Conservation (phyloP, 805 yeast genomes). For the Hermanozyma aechmeae region DNA sequence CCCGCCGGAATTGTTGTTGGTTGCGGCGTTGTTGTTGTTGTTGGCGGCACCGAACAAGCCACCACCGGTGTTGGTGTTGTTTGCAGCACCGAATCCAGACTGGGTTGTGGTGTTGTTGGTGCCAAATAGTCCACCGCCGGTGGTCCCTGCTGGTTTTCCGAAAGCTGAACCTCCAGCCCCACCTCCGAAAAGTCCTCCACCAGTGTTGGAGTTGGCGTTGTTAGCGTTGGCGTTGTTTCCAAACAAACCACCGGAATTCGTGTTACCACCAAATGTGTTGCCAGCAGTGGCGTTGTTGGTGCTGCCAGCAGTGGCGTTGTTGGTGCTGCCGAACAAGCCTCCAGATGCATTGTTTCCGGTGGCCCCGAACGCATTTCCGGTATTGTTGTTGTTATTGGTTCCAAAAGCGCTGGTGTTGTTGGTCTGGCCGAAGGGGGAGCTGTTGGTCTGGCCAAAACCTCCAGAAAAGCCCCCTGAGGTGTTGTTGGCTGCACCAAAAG, state of each 20-base stretch:
- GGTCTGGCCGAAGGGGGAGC: neutral
- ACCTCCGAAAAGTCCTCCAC: constrained; percentile 33
- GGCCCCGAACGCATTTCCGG: too few relatives aligned
- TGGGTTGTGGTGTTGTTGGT: constrained; percentile 4
- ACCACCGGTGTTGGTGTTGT: constrained; percentile 6
- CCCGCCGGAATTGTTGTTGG: constrained; percentile 2
- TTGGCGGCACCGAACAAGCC: constrained; percentile 22
- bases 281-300: constrained; percentile 6
- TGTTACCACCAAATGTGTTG: constrained; percentile 2
- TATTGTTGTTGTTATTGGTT: neutral
- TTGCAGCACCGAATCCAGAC: constrained; percentile 3
- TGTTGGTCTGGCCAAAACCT: neutral
- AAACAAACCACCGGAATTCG: constrained; percentile 15
- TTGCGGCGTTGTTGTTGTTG: constrained; percentile 2
- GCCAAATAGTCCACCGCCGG: constrained; percentile 9
- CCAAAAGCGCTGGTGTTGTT: neutral
- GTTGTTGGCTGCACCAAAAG: neutral
- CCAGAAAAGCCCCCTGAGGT: neutral
- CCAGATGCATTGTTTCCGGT: constrained; percentile 1
- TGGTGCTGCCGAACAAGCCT: constrained; percentile 21
- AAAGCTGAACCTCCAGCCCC: too few relatives aligned
- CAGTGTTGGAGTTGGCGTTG: constrained; percentile 12
- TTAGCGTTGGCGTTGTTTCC: constrained; percentile 9
- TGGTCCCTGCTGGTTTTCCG: constrained; percentile 10
- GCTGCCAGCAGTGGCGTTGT: constrained; percentile 4